phyloP scores from a whole-genome alignment of 83 land plant species.

The Diphasiastrum complanatum region DNA sequence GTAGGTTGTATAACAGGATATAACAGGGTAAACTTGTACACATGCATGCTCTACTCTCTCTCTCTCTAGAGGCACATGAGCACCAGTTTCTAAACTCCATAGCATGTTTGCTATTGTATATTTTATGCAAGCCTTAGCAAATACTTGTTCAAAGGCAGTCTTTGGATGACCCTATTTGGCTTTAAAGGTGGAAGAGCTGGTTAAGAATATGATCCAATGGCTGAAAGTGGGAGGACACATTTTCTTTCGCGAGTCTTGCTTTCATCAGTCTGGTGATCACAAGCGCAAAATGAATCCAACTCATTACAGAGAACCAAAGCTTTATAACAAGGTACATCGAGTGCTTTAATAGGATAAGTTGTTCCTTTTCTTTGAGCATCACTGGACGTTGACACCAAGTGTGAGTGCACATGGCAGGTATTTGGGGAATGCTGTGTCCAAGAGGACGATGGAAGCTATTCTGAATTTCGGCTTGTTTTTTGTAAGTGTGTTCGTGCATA shows the following conservation, averaged over 20 bases:
- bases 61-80: no score
- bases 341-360: background rate
- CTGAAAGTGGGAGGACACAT: slow-evolving; percentile 74
- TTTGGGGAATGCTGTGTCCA: slow-evolving; percentile 57
- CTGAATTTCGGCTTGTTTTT: slow-evolving; percentile 55
- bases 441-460: slow-evolving; percentile 59
- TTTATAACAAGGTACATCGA: slow-evolving; percentile 69
- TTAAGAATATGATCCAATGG: slow-evolving; percentile 68
- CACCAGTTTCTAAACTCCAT: no score
- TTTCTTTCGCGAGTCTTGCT: slow-evolving; percentile 97
- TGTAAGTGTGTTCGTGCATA: slow-evolving; percentile 96
- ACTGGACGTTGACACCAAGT: background rate
- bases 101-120: slow-evolving; percentile 9
- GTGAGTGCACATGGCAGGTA: slow-evolving; percentile 37
- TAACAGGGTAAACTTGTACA: no score
- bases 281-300: slow-evolving; percentile 87
- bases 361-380: slow-evolving; percentile 1
- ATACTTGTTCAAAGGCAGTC: background rate
- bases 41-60: no score
- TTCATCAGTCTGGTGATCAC: slow-evolving; percentile 94
- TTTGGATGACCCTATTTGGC: background rate
- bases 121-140: background rate
- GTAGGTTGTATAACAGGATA: no score
- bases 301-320: slow-evolving; percentile 91
- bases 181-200: slow-evolving; percentile 61